phyloP scores from a whole-genome alignment of 768 basidiomycete genomes.

The Suillus subluteus region DNA sequence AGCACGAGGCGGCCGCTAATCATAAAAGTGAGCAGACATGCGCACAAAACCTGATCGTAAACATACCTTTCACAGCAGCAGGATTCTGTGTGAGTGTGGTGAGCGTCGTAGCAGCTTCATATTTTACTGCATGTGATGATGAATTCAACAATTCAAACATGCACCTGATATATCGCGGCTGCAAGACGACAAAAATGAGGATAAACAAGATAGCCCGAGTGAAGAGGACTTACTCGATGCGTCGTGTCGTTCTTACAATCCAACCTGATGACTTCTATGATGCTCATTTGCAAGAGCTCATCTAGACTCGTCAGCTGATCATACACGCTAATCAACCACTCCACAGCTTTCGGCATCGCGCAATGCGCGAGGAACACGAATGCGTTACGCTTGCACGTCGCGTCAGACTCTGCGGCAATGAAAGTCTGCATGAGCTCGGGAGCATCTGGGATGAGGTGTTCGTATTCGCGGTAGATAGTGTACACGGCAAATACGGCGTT shows the following conservation, averaged over 20 bases:
- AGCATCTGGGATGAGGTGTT: background rate
- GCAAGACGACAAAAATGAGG: conserved; percentile 13
- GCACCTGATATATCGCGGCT: conserved; percentile 93
- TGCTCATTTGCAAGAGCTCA: conserved; percentile 92
- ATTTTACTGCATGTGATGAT: conserved; percentile 92
- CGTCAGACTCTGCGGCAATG: background rate
- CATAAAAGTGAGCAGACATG: conserved; percentile 10
- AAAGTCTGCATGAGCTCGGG: conserved; percentile 5
- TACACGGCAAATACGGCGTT: background rate
- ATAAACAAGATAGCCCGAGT: background rate
- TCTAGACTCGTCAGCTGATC: conserved; percentile 84
- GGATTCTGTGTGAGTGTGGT: conserved; percentile 95
- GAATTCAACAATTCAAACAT: conserved; percentile 86
- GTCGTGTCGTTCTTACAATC: conserved; percentile 47
- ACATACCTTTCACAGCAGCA: conserved; percentile 89
- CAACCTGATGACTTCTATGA: conserved; percentile 90
- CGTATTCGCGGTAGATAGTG: background rate
- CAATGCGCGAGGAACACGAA: conserved; percentile 34
- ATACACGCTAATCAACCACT: conserved; percentile 85
- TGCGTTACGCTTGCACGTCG: background rate
- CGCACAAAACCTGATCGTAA: background rate
- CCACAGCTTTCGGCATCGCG: conserved; percentile 88
- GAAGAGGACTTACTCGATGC: conserved; percentile 63
- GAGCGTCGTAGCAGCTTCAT: conserved; percentile 94
- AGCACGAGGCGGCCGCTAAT: conserved; percentile 83